phyloP scores from a whole-genome alignment of 805 yeast species.

The Candida awuae region DNA sequence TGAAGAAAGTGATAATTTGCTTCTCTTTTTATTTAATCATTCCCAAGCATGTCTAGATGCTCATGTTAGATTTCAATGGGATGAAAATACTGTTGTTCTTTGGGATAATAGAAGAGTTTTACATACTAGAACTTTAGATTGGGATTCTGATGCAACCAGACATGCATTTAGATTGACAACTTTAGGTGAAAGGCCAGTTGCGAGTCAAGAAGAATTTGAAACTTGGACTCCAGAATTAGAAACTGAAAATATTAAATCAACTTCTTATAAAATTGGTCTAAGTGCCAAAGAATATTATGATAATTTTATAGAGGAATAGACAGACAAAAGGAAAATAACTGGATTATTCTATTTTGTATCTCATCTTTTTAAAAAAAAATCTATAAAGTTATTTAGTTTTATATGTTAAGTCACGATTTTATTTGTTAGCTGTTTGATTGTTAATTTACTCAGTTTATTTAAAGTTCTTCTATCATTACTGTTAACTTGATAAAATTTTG shows the following conservation, averaged over 20 bases:
- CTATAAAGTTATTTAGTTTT: neutral
- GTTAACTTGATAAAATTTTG: too few species aligned
- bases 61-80: conserved; percentile 65
- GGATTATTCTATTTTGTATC: too few species aligned
- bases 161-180: conserved; percentile 73
- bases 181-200: conserved; percentile 58
- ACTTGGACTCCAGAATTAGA: conserved; percentile 27
- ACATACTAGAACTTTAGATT: conserved; percentile 67
- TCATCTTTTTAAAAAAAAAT: neutral
- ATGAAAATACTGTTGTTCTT: conserved; percentile 57
- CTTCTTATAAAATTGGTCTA: conserved; percentile 13
- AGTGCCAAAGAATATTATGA: conserved; percentile 17
- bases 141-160: conserved; percentile 57
- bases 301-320: too few species aligned
- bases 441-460: too few species aligned
- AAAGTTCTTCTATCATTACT: too few species aligned
- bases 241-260: conserved; percentile 10
- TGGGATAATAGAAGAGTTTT: conserved; percentile 73
- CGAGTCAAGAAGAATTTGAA: conserved; percentile 24
- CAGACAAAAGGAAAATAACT: too few species aligned
- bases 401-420: too few species aligned
- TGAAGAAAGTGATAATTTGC: conserved; percentile 58
- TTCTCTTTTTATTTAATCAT: conserved; percentile 48
- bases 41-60: conserved; percentile 47
- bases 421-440: too few species aligned